These are phyloP conservation scores for Moesziomyces parantarcticus DNA, from an alignment of 1,284 basidiomycete genomes.

Conservation along the genomic window DNA sequence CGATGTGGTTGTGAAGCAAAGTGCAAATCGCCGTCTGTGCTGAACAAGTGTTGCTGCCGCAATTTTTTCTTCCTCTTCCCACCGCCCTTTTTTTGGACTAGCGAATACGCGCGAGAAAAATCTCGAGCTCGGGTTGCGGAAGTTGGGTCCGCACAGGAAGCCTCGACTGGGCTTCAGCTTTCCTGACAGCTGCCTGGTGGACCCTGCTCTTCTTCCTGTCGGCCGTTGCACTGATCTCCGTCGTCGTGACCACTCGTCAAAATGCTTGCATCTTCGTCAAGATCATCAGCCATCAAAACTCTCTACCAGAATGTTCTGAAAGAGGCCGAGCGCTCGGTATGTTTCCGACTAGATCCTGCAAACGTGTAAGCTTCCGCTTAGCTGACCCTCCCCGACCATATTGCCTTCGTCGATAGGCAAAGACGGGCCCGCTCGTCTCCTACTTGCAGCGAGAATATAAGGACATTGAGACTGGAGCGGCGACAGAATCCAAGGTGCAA, in stretches of 20 bases:
- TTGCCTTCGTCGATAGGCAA: slow-evolving; percentile 8
- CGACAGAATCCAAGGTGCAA: background rate
- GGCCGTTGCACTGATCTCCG: background rate
- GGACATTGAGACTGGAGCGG: slow-evolving; percentile 3
- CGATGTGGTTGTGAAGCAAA: background rate
- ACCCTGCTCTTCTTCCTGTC: background rate
- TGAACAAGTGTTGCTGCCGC: no score
- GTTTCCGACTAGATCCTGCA: background rate
- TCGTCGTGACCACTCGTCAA: background rate
- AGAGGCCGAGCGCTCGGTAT: slow-evolving; percentile 31
- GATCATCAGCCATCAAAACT: slow-evolving; percentile 21
- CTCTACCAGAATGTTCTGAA: slow-evolving; percentile 35
- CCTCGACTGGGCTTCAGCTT: background rate
- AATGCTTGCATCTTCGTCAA: slow-evolving; percentile 34
- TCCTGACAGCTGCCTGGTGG: background rate
- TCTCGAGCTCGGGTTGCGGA: slow-evolving; percentile 22
- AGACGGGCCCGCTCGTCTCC: slow-evolving; percentile 30
- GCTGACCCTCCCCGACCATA: background rate
- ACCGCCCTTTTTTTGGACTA: background rate
- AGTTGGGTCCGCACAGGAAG: slow-evolving; percentile 7
- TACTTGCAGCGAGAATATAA: slow-evolving; percentile 35
- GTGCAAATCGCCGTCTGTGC: no score
- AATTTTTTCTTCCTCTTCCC: background rate
- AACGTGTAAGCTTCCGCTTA: background rate
- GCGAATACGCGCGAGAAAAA: slow-evolving; percentile 21